Percentiles rank a stretch among this genome's conserved stretches.
Conservation (phyloP, 306 rosid species). For the Dicorynia guianensis region DNA sequence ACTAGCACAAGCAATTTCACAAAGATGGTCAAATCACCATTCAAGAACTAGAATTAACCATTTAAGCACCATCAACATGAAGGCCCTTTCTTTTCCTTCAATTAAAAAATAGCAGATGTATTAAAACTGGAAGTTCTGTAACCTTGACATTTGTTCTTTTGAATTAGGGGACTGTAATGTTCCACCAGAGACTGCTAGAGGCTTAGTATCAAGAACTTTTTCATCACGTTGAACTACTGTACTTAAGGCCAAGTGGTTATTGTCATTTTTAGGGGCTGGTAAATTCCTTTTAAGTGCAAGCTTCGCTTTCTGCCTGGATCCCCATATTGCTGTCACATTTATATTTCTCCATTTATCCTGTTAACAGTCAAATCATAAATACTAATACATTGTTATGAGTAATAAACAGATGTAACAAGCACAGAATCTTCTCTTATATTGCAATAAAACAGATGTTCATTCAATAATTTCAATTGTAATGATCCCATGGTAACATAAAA, state of each 20-base stretch:
- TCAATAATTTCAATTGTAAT: slow-evolving; percentile 37
- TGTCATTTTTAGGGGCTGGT: slow-evolving; percentile 59
- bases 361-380: slow-evolving; percentile 48
- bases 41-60: slow-evolving; percentile 29
- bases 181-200: slow-evolving; percentile 59
- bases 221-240: slow-evolving; percentile 56
- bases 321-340: slow-evolving; percentile 97
- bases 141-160: slow-evolving; percentile 84
- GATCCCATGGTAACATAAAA: slow-evolving; percentile 31
- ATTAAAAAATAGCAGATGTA: slow-evolving; percentile 25
- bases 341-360: slow-evolving; percentile 99
- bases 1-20: slow-evolving; percentile 22
- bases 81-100: slow-evolving; percentile 19
- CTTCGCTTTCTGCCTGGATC: slow-evolving; percentile 98
- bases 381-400: slow-evolving; percentile 37
- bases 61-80: slow-evolving; percentile 20
- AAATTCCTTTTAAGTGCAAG: slow-evolving; percentile 77
- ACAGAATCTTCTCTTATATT: slow-evolving; percentile 6
- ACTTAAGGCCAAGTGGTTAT: slow-evolving; percentile 54
- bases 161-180: slow-evolving; percentile 52
- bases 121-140: slow-evolving; percentile 29
- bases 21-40: slow-evolving; percentile 13
- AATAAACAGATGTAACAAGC: no score
- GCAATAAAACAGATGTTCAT: slow-evolving; percentile 32
- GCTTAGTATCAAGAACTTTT: slow-evolving; percentile 66